Evolutionary conservation across 2,329 filamentous ascomycete species (phyloP), one percentile per base, ranked within the genome.

Genomic region (Penicillium sclerotiorum): DNA sequence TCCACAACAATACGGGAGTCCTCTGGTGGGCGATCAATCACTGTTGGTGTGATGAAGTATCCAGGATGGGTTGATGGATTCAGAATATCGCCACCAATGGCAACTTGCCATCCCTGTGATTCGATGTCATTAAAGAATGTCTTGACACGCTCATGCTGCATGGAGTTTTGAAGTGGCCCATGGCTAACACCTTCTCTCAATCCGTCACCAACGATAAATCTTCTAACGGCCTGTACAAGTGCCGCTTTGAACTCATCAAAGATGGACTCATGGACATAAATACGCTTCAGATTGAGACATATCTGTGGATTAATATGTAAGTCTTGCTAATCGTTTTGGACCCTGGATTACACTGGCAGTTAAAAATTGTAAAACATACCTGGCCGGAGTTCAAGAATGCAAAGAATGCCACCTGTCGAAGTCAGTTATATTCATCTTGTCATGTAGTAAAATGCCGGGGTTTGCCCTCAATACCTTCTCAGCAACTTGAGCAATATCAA

Each of bases 181-280:
- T 30, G 25, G 25, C 7, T 30, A 18, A n/a, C 22, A 4, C 8
- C 8, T 7, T 13, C 12, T 8, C 32, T 8, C 4, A 27, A 30
- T 4, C 28, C 18, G 6, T 45, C 23, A 12, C 30, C 42, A 2
- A 25, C 8, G 8, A 11, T 36, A 22, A 35, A 27, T 1, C 5
- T 12, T 12, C 36, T 15, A 20, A 36, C n/a, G 6, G 9, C 20
- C 55, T 75, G 68, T 67, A 87, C 88, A 53, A 84, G 82, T 4
- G 87, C 67, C 0, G 73, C 66, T 2, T 78, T 67, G 66, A 86
- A 84, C 15, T 73, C 61, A 22, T 81, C 77, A 60, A 83, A 84
- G 39, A 85, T 77, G 4, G 68, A 71, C 55, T 82, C 78, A 60
- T 85, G 82, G 3, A 86, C 77, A 59, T 81, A 85, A 21, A 85